These are phyloP conservation scores for Udeniomyces megalosporus DNA, from an alignment of 768 basidiomycete genomes.

Conservation along the genomic window DNA sequence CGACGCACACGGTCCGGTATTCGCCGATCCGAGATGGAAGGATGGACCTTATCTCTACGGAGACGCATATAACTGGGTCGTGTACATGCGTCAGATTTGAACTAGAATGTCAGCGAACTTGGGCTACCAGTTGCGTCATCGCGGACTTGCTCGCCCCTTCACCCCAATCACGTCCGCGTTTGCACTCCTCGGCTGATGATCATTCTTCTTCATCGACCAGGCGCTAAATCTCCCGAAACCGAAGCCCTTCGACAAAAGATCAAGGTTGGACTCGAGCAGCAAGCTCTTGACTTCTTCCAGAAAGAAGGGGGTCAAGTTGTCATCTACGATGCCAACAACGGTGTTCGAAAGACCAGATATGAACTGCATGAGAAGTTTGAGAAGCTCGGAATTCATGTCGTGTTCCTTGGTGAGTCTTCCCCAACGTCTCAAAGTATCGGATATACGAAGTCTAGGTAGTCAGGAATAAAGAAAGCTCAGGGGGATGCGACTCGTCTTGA, in stretches of 20 bases:
- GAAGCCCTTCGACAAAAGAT: slow-evolving; percentile 56
- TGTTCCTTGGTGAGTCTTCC: slow-evolving; percentile 65
- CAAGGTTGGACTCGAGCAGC: slow-evolving; percentile 66
- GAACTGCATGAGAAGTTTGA: slow-evolving; percentile 70
- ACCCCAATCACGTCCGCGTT: background rate
- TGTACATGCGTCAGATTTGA: too few relatives aligned
- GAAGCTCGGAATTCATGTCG: slow-evolving; percentile 71
- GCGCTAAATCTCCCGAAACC: slow-evolving; percentile 59
- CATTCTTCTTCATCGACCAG: background rate
- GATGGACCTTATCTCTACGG: too few relatives aligned
- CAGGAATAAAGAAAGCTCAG: too few relatives aligned
- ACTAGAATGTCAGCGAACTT: too few relatives aligned
- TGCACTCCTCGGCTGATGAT: background rate
- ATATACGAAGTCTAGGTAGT: too few relatives aligned
- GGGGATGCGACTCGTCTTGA: too few relatives aligned
- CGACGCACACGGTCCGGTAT: background rate
- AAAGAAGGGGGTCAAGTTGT: slow-evolving; percentile 75
- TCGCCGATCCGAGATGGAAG: background rate
- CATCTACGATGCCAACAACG: slow-evolving; percentile 97
- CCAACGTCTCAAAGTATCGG: too few relatives aligned
- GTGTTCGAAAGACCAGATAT: slow-evolving; percentile 49
- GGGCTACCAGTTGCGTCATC: too few relatives aligned
- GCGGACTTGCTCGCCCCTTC: too few relatives aligned
- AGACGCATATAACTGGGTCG: too few relatives aligned
- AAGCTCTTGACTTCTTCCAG: slow-evolving; percentile 73